phyloP scores from a whole-genome alignment of 2,329 filamentous ascomycete species.

The Rosellinia necatrix region DNA sequence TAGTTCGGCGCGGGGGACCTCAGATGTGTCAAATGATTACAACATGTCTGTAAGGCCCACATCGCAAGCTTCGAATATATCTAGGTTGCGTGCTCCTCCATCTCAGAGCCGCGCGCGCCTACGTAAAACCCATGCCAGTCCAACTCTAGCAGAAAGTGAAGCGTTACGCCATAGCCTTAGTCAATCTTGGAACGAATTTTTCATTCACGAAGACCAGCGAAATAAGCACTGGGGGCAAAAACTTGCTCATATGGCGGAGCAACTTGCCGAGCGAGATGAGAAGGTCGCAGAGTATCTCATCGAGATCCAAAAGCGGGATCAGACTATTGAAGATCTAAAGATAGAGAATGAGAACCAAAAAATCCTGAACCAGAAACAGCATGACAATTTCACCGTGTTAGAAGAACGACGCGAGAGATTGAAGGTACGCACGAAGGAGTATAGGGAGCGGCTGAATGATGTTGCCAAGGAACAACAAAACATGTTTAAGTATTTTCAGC shows the following conservation, averaged over 20 bases:
- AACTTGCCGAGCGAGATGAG: constrained; percentile 25
- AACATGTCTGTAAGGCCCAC: background rate
- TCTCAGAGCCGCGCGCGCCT: background rate
- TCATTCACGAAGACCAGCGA: constrained; percentile 24
- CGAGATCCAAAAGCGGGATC: constrained; percentile 19
- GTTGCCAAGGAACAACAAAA: constrained; percentile 53
- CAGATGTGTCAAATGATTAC: background rate
- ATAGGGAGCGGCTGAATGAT: constrained; percentile 49
- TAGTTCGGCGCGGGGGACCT: no score
- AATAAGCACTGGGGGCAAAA: constrained; percentile 29
- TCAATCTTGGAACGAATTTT: constrained; percentile 31
- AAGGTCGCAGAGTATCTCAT: constrained; percentile 19
- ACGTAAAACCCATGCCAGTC: constrained; percentile 8
- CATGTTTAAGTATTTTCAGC: constrained; percentile 44
- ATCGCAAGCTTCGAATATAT: constrained; percentile 36
- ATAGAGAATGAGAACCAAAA: constrained; percentile 36
- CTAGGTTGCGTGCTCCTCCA: constrained; percentile 26
- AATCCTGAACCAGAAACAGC: constrained; percentile 33
- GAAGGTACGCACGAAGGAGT: constrained; percentile 44
- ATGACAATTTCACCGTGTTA: constrained; percentile 36
- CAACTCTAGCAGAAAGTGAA: constrained; percentile 24
- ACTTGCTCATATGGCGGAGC: constrained; percentile 22
- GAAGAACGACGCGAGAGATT: constrained; percentile 29
- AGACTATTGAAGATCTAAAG: constrained; percentile 34
- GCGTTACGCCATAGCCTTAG: constrained; percentile 23